A percentile compares a stretch with the other conserved stretches of the same genome.
phyloP scores from a whole-genome alignment of 805 yeast species.

The Lipomyces starkeyi region DNA sequence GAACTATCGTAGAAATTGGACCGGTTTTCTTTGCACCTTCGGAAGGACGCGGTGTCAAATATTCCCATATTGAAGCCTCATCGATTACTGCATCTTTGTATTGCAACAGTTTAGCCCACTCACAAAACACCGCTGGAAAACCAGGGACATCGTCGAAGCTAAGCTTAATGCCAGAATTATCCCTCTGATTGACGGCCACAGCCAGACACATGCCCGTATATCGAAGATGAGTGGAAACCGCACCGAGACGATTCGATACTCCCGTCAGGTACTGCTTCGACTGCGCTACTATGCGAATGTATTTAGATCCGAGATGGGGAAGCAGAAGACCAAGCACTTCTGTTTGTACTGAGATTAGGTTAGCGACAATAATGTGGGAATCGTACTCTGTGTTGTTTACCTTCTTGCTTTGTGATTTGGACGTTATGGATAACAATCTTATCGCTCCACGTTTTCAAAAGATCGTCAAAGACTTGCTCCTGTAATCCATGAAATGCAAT shows the following conservation, averaged over 20 bases:
- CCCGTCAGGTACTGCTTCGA: constrained; percentile 54
- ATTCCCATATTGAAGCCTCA: constrained; percentile 25
- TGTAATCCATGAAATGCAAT: constrained; percentile 24
- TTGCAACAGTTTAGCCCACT: constrained; percentile 27
- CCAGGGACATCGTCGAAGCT: constrained; percentile 41
- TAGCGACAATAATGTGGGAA: neutral
- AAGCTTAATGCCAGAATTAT: constrained; percentile 38
- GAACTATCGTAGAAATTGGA: neutral
- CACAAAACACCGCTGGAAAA: constrained; percentile 37
- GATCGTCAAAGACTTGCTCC: constrained; percentile 23
- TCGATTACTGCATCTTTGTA: constrained; percentile 21
- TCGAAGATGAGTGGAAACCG: constrained; percentile 55
- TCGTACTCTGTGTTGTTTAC: neutral
- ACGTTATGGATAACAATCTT: constrained; percentile 20
- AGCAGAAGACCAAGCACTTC: constrained; percentile 24
- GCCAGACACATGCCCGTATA: constrained; percentile 64
- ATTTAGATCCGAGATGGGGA: constrained; percentile 18
- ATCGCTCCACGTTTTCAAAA: constrained; percentile 28
- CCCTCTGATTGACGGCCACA: constrained; percentile 47
- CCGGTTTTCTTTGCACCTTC: neutral
- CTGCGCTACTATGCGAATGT: constrained; percentile 38
- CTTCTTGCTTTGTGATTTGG: constrained; percentile 27
- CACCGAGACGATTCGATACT: constrained; percentile 61
- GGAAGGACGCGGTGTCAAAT: constrained; percentile 33
- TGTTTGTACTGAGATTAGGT: neutral